These are phyloP conservation scores for Cercospora berteroae DNA, from an alignment of 2,329 filamentous ascomycete species.

Conservation along the genomic window DNA sequence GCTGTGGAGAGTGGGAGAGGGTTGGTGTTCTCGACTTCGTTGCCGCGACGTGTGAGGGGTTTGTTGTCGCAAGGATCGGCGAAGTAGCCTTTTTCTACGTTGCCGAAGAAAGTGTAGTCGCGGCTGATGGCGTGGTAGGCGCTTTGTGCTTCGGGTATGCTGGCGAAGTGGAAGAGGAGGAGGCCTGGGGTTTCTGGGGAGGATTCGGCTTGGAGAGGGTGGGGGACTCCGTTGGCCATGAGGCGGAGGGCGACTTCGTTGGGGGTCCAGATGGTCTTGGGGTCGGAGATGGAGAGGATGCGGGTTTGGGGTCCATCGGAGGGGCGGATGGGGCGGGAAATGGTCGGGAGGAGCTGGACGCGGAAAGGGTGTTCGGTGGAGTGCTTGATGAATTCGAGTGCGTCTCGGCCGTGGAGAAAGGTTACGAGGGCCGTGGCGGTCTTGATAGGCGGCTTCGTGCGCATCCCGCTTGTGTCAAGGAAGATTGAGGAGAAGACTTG, in stretches of 20 bases:
- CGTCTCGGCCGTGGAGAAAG: slow-evolving; percentile 23
- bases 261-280: neutral
- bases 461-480: slow-evolving; percentile 24
- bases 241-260: slow-evolving; percentile 5
- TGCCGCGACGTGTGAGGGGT: too few relatives aligned
- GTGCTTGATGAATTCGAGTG: slow-evolving; percentile 18
- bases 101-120: slow-evolving; percentile 4
- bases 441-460: slow-evolving; percentile 19
- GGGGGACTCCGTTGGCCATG: neutral
- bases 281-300: slow-evolving; percentile 15
- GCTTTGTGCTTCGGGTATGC: slow-evolving; percentile 10
- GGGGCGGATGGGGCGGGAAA: slow-evolving; percentile 13
- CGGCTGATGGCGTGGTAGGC: slow-evolving; percentile 1
- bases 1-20: too few relatives aligned
- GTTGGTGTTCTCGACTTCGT: too few relatives aligned
- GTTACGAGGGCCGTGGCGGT: slow-evolving; percentile 26
- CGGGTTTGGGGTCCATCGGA: neutral
- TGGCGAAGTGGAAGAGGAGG: slow-evolving; percentile 16
- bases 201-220: slow-evolving; percentile 4
- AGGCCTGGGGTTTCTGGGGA: neutral
- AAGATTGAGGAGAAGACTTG: slow-evolving; percentile 23
- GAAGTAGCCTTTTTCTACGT: neutral
- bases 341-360: slow-evolving; percentile 8
- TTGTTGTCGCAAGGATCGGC: slow-evolving; percentile 12
- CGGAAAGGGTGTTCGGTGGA: neutral